Evolutionary conservation across 345 rosid species (phyloP).

Genomic region (Ceriops tagal): DNA sequence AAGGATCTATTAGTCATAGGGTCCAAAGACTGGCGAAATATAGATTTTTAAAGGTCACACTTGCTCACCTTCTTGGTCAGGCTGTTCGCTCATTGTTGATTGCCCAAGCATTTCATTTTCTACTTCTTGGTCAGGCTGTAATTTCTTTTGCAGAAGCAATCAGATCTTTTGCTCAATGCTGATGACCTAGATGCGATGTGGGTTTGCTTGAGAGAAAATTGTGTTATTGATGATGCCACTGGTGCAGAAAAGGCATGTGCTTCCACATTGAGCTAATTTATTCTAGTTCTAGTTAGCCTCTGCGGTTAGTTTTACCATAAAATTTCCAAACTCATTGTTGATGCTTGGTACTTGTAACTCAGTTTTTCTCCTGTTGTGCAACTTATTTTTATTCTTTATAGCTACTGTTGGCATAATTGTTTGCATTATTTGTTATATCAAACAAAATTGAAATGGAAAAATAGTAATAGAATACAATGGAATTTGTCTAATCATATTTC

Average conservation of each 20-base stretch:
- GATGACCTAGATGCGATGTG: conserved; percentile 99
- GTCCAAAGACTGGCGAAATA: conserved; percentile 92
- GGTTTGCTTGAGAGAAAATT: conserved; percentile 97
- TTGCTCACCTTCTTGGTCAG: background rate
- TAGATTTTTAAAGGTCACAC: conserved; percentile 75
- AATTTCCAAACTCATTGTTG: too few relatives aligned
- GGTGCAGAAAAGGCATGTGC: conserved; percentile 91
- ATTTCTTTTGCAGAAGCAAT: conserved; percentile 76
- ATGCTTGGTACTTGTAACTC: background rate
- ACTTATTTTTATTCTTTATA: too few relatives aligned
- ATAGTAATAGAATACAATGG: too few relatives aligned
- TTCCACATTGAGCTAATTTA: background rate
- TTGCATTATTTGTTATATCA: too few relatives aligned
- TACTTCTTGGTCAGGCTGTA: conserved; percentile 1
- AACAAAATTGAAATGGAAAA: too few relatives aligned
- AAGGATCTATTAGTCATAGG: conserved; percentile 91
- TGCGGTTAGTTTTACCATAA: background rate
- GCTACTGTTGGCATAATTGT: too few relatives aligned
- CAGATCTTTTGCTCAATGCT: conserved; percentile 87
- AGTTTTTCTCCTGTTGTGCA: too few relatives aligned
- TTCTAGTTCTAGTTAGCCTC: too few relatives aligned
- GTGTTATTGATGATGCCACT: conserved; percentile 97
- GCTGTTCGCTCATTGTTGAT: background rate
- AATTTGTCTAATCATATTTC: too few relatives aligned
- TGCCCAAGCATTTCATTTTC: background rate